Evolutionary conservation across 306 rosid genomes (phyloP).

Genomic region (Mimosa bimucronata): DNA sequence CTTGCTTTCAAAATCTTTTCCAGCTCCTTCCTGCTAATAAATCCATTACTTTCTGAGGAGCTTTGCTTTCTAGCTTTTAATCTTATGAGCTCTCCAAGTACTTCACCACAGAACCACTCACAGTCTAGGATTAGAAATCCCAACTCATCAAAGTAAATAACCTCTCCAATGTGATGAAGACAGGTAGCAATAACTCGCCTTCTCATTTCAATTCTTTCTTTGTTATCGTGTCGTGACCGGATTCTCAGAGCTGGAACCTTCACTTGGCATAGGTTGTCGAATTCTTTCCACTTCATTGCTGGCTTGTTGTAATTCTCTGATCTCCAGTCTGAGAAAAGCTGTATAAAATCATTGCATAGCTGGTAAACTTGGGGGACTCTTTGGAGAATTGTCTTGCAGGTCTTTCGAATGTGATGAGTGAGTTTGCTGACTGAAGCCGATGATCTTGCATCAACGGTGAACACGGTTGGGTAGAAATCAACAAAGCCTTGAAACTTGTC

Average conservation of each 20-base stretch:
- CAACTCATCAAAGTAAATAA: conserved; percentile 79
- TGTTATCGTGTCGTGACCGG: conserved; percentile 75
- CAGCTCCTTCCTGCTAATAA: conserved; percentile 72
- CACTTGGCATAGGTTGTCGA: conserved; percentile 79
- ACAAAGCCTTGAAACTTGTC: conserved; percentile 94
- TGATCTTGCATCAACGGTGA: conserved; percentile 91
- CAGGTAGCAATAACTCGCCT: conserved; percentile 78
- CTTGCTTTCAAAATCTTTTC: conserved; percentile 80
- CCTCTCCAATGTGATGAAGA: conserved; percentile 89
- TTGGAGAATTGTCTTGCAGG: conserved; percentile 82
- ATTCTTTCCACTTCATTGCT: conserved; percentile 94
- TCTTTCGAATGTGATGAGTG: conserved; percentile 72
- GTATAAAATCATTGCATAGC: conserved; percentile 84
- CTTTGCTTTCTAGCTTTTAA: conserved; percentile 65
- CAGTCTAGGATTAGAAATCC: conserved; percentile 82
- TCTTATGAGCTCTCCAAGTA: conserved; percentile 75
- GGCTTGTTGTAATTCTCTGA: conserved; percentile 90
- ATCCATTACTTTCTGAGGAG: conserved; percentile 64
- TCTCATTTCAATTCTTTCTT: conserved; percentile 67
- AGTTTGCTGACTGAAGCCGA: conserved; percentile 86
- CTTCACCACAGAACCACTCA: conserved; percentile 96
- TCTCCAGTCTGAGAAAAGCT: conserved; percentile 86
- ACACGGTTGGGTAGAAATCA: conserved; percentile 81
- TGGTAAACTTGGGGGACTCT: conserved; percentile 90
- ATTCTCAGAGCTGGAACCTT: conserved; percentile 70